A percentile compares a stretch with the other conserved stretches of the same genome.
phyloP scores from a whole-genome alignment of 257 asterid species.

The Penstemon davidsonii region DNA sequence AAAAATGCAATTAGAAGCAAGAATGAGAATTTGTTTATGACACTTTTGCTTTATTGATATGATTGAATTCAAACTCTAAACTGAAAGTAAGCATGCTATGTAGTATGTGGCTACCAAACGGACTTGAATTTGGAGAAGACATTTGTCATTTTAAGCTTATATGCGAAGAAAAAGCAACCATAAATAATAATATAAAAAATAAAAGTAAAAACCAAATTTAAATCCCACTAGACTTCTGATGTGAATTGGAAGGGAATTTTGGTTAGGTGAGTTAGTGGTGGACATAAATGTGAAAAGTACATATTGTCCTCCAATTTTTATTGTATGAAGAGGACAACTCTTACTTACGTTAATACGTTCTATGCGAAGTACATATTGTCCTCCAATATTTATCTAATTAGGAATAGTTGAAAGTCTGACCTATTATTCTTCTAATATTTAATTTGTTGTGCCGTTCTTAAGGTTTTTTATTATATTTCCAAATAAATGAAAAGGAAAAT shows the following conservation, averaged over 20 bases:
- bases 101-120: conserved; percentile 22
- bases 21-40: neutral
- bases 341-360: too few relatives aligned
- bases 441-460: too few relatives aligned
- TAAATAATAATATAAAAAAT: too few relatives aligned
- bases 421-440: too few relatives aligned
- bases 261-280: conserved; percentile 28
- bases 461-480: too few relatives aligned
- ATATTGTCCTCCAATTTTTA: too few relatives aligned
- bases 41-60: neutral
- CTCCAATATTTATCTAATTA: neutral
- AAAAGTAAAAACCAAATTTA: neutral
- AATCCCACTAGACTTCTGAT: conserved; percentile 29
- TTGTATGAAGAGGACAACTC: too few relatives aligned
- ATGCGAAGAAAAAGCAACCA: too few relatives aligned
- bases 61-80: conserved; percentile 18
- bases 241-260: conserved; percentile 12
- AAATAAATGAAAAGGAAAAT: too few relatives aligned
- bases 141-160: conserved; percentile 23
- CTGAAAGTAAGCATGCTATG: conserved; percentile 30
- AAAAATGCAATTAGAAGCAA: neutral
- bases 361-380: neutral
- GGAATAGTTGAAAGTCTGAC: too few relatives aligned
- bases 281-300: neutral
- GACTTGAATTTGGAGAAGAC: conserved; percentile 25